A percentile compares a stretch with the other conserved stretches of the same genome.
Conservation (phyloP, 371 early-diverging fungal species). For the Catenaria anguillulae region DNA sequence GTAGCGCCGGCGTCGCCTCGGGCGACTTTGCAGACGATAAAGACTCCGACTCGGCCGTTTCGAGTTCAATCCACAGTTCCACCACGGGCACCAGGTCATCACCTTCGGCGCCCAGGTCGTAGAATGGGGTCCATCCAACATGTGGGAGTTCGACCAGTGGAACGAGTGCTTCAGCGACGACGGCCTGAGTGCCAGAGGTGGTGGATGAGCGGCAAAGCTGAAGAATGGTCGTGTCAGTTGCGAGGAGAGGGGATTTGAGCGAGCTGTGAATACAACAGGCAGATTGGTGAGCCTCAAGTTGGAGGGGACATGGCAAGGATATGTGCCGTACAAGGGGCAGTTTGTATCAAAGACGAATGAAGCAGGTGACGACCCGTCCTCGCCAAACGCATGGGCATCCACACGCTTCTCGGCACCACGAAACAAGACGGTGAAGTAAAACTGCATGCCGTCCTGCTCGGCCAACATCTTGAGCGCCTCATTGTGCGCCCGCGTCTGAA, state of each 20-base stretch:
- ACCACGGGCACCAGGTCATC: not conserved
- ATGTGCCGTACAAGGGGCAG: not conserved
- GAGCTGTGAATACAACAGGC: no score
- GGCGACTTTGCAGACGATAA: no score
- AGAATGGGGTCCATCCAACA: not conserved
- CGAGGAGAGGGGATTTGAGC: not conserved
- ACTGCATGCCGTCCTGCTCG: not conserved
- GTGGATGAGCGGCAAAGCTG: not conserved
- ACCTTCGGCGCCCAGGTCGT: not conserved
- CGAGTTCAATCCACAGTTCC: constrained; percentile 1
- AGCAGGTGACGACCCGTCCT: not conserved
- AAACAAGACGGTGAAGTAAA: not conserved
- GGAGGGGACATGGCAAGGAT: no score
- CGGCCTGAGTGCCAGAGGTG: not conserved
- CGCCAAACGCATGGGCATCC: not conserved
- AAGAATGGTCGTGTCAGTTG: not conserved
- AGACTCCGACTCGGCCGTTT: not conserved
- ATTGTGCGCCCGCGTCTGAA: not conserved
- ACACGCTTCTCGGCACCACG: not conserved
- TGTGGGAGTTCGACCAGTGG: not conserved
- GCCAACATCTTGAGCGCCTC: not conserved
- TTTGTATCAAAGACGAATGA: not conserved
- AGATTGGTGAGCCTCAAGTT: no score
- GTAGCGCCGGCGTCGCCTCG: not conserved
- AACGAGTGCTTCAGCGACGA: not conserved